Percentiles rank a stretch among this genome's conserved stretches.
Conservation (phyloP, 177 flowering plant genomes). For the Vitis hybrid region DNA sequence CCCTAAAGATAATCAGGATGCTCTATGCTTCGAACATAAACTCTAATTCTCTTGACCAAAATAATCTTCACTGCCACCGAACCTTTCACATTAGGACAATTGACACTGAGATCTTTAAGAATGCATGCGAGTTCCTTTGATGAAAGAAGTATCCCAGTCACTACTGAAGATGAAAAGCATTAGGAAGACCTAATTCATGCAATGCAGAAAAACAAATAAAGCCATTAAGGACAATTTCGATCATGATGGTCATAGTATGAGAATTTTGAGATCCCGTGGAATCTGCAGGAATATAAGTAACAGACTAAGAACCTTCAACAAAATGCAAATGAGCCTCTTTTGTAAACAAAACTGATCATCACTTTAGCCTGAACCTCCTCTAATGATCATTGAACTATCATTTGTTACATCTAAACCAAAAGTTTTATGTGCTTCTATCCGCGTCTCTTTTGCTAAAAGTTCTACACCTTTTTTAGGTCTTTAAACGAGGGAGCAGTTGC, state of each 20-base stretch:
- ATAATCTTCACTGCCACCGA: no score
- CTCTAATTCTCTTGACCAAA: no score
- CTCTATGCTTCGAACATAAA: no score
- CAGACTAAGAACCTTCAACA: conserved; percentile 92
- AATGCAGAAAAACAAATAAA: conserved; percentile 63
- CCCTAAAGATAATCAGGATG: no score
- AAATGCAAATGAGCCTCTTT: conserved; percentile 79
- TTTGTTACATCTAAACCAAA: conserved; percentile 36
- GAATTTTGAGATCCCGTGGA: conserved; percentile 58
- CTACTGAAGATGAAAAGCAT: conserved; percentile 55
- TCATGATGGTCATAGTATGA: conserved; percentile 93
- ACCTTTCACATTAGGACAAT: conserved; percentile 66
- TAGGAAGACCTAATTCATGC: conserved; percentile 42
- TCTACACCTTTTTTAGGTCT: no score
- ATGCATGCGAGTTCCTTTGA: conserved; percentile 87
- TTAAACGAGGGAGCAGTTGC: no score
- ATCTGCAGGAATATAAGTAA: conserved; percentile 83
- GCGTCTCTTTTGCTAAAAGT: conserved; percentile 62
- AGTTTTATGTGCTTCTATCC: conserved; percentile 72
- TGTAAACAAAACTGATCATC: conserved; percentile 59
- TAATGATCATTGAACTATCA: conserved; percentile 18
- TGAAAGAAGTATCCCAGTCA: conserved; percentile 74
- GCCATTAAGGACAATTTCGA: conserved; percentile 97
- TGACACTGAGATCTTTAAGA: conserved; percentile 92
- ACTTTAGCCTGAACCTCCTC: conserved; percentile 39